Evolutionary conservation across 345 rosid species (phyloP).

Genomic region (Carallia brachiata): DNA sequence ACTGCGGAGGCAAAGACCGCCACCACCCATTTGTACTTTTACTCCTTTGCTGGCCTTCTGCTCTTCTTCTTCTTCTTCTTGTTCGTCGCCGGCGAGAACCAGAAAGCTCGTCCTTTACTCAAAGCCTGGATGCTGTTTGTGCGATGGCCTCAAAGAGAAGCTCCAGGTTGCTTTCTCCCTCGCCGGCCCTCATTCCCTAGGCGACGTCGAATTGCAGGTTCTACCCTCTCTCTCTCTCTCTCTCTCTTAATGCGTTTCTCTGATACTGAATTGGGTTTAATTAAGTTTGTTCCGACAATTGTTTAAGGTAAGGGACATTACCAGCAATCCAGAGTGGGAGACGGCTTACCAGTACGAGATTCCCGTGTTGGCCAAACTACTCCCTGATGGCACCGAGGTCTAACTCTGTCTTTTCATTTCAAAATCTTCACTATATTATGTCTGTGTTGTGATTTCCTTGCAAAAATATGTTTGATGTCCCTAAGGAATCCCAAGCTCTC

Average conservation of each 20-base stretch:
- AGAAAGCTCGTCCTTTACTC: conserved; percentile 73
- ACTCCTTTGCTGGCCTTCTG: conserved; percentile 30
- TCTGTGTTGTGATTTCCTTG: not conserved
- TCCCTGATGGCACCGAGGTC: conserved; percentile 69
- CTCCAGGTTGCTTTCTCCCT: conserved; percentile 74
- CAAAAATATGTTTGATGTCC: too few species aligned
- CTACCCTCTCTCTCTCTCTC: not conserved
- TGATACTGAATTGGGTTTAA: not conserved
- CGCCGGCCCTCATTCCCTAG: conserved; percentile 57
- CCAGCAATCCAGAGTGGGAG: conserved; percentile 76
- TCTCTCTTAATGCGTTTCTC: not conserved
- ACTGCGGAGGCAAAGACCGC: conserved; percentile 21
- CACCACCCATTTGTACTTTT: conserved; percentile 25
- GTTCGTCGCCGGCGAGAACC: conserved; percentile 20
- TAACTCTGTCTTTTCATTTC: not conserved
- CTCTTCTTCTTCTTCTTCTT: conserved; percentile 32
- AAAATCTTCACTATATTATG: not conserved
- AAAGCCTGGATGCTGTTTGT: conserved; percentile 88
- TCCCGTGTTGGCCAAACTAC: conserved; percentile 67
- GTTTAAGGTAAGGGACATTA: conserved; percentile 68
- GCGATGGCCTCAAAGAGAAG: conserved; percentile 95
- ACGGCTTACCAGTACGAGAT: conserved; percentile 76
- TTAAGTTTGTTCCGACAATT: conserved; percentile 7
- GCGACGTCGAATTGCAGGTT: conserved; percentile 74
- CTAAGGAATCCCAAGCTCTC: too few species aligned